These are phyloP conservation scores for Fusarium sarcochroum DNA, from an alignment of 2,329 filamentous ascomycete species.

Conservation along the genomic window DNA sequence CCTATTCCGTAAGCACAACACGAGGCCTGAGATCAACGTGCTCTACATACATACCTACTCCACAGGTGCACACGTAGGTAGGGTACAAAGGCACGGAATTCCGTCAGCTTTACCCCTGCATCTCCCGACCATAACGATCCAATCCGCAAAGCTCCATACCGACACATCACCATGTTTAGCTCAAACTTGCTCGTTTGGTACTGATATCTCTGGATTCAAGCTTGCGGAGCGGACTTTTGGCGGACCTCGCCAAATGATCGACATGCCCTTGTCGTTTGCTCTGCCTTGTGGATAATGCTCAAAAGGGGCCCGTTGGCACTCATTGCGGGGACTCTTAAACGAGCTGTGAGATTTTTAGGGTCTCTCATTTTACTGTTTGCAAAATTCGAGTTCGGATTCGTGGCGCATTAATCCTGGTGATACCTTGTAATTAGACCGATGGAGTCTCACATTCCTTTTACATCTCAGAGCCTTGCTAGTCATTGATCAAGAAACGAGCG, in stretches of 20 bases:
- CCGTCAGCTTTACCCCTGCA: conserved; percentile 14
- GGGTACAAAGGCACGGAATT: neutral
- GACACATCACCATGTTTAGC: neutral
- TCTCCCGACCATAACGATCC: neutral
- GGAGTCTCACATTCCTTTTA: neutral
- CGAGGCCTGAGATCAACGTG: neutral
- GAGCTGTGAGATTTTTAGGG: conserved; percentile 32
- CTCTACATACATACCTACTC: too few relatives aligned
- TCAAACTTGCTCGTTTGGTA: neutral
- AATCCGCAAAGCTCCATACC: neutral
- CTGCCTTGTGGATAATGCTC: conserved; percentile 10
- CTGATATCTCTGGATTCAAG: too few relatives aligned
- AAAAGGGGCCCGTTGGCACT: conserved; percentile 4
- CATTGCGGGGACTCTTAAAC: conserved; percentile 14
- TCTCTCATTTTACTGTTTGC: conserved; percentile 29
- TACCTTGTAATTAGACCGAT: conserved; percentile 23
- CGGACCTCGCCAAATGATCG: conserved; percentile 18
- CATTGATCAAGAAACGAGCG: neutral
- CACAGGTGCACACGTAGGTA: neutral
- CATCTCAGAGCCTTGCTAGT: neutral
- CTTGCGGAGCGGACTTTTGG: conserved; percentile 35
- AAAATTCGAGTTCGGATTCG: conserved; percentile 34
- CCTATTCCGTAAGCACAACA: neutral
- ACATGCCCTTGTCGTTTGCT: conserved; percentile 6
- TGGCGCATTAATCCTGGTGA: conserved; percentile 6